Evolutionary conservation across 176 grass and related monocot genomes (phyloP).

Genomic region (Musa troglodytarum): DNA sequence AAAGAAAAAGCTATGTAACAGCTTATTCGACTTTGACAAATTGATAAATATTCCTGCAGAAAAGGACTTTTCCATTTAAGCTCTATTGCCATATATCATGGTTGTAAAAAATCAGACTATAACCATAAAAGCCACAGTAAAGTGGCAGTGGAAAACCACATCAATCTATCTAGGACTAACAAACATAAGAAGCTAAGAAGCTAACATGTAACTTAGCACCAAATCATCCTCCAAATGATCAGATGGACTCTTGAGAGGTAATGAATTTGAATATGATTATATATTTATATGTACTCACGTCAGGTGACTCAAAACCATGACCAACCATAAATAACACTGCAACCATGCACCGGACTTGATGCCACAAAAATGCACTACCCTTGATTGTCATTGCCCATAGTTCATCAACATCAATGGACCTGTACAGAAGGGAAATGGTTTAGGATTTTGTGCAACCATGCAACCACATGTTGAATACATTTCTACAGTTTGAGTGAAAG

Average conservation of each 20-base stretch:
- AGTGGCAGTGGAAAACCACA: background rate
- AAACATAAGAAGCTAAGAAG: background rate
- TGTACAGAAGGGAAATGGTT: conserved; percentile 2
- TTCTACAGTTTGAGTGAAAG: background rate
- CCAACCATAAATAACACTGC: conserved; percentile 87
- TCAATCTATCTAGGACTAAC: background rate
- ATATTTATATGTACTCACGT: conserved; percentile 47
- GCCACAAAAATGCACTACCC: conserved; percentile 93
- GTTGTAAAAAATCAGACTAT: background rate
- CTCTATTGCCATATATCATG: background rate
- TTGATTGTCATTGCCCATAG: conserved; percentile 76
- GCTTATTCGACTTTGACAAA: background rate
- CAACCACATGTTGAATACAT: background rate
- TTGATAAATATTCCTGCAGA: background rate
- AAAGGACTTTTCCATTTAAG: no score
- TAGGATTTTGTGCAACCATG: no score
- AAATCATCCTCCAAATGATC: background rate
- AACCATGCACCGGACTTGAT: conserved; percentile 98
- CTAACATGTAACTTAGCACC: background rate
- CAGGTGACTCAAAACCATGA: conserved; percentile 68
- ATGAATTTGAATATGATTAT: conserved; percentile 9
- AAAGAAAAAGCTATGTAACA: background rate
- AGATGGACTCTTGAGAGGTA: background rate
- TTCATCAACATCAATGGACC: conserved; percentile 63
- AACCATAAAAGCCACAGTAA: background rate